Conservation (phyloP, 2,329 filamentous ascomycete species). For the Berkeleyomyces basicola region DNA sequence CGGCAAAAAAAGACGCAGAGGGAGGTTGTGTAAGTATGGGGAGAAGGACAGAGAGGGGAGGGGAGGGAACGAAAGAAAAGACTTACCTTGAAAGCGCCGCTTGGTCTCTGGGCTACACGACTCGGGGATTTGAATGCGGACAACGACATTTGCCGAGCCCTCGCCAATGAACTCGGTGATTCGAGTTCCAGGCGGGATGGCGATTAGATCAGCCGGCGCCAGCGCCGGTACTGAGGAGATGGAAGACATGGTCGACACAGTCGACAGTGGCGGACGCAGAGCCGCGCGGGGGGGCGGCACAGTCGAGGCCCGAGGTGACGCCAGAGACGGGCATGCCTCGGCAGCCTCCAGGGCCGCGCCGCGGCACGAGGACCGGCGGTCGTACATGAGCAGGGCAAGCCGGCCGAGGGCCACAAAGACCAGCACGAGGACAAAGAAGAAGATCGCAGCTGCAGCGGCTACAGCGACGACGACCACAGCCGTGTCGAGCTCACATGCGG, state of each 20-base stretch:
- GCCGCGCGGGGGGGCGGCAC: neutral
- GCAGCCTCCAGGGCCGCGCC: too few species aligned
- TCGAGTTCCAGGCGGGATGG: slow-evolving; percentile 11
- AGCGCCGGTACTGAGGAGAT: neutral
- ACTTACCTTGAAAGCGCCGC: slow-evolving; percentile 23
- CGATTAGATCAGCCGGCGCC: neutral
- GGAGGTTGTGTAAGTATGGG: neutral
- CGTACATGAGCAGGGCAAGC: neutral
- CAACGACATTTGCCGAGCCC: slow-evolving; percentile 64
- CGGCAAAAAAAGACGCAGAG: neutral
- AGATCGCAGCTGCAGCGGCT: neutral
- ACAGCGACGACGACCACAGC: neutral
- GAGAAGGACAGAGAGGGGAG: neutral
- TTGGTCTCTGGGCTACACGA: slow-evolving; percentile 18
- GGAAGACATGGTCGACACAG: neutral
- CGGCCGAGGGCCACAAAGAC: neutral
- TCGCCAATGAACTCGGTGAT: slow-evolving; percentile 36
- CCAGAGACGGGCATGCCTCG: neutral
- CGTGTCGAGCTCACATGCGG: neutral
- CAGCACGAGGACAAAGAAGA: neutral
- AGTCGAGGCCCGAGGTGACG: neutral
- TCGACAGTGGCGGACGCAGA: neutral
- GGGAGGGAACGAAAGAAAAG: neutral
- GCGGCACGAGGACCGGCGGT: neutral
- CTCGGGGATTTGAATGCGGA: slow-evolving; percentile 34